These are phyloP conservation scores for Cystobasidiaceae sp. DNA, from an alignment of 1,284 basidiomycete genomes.

Conservation along the genomic window DNA sequence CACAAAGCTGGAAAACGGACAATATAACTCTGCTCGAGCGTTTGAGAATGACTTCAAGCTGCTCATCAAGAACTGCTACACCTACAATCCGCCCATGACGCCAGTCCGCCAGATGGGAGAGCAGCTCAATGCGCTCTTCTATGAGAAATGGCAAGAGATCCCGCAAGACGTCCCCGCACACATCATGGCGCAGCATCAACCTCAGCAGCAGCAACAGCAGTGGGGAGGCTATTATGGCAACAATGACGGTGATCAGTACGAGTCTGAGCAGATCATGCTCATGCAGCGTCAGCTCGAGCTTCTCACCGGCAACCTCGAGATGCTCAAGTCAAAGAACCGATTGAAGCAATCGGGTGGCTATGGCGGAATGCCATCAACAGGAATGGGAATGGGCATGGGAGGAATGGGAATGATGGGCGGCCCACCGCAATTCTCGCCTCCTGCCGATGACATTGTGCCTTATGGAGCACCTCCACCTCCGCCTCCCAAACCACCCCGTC, in stretches of 20 bases:
- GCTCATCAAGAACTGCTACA: conserved; percentile 88
- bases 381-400: conserved; percentile 16
- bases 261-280: conserved; percentile 38
- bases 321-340: conserved; percentile 32
- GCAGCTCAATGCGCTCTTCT: conserved; percentile 75
- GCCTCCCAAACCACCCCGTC: conserved; percentile 15
- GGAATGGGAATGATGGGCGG: too few relatives aligned
- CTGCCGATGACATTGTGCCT: neutral
- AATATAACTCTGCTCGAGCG: conserved; percentile 68
- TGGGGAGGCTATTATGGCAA: conserved; percentile 8
- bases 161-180: conserved; percentile 51
- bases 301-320: conserved; percentile 38
- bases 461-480: conserved; percentile 11
- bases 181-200: too few relatives aligned
- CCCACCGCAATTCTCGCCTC: conserved; percentile 6
- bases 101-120: conserved; percentile 77
- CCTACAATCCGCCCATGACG: conserved; percentile 84
- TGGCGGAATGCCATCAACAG: conserved; percentile 12
- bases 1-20: conserved; percentile 67
- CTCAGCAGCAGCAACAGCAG: neutral
- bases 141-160: conserved; percentile 79
- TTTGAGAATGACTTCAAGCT: conserved; percentile 88
- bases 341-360: conserved; percentile 9
- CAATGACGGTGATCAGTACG: conserved; percentile 24
- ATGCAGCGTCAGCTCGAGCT: conserved; percentile 41